Base-by-base conservation (phyloP, 768 basidiomycete species). In the Lactifluus hygrophoroides region DNA sequence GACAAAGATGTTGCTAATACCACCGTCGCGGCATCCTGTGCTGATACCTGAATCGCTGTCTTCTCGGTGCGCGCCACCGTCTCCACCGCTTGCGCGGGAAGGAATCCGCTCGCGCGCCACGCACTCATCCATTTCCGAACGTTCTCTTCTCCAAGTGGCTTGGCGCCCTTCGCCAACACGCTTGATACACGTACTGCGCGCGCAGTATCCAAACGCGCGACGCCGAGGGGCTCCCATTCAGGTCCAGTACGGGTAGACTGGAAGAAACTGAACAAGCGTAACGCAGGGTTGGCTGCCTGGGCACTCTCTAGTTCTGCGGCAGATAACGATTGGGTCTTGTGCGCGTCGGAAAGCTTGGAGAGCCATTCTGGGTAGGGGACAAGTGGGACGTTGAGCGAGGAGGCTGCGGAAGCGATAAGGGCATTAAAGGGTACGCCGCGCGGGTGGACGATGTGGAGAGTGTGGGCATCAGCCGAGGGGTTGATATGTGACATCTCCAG, bases 291-390 rank as follows among this genome's bases (percentile, higher is more conserved):
- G 19, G 21, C 34, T 21, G n/a, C 40, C 30, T 63, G 61, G 23
- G 54, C 61, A 16, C n/a, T 42, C 44, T 62, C 61, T 21, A 62
- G 53, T 34, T 49, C 47, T 2, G 59, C 21, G 7, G 43, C 40
- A 30, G 60, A 52, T 47, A 53, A n/a, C 19, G 55, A 30, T 32
- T 46, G 45, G 17, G 52, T 42, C 28, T 59, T 56, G 50, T 54
- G 47, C 17, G 43, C 58, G 13, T 44, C 25, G 6, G 64, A 56
- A 48, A 69, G 67, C 14, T 34, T 58, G 13, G 27, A 45, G 25
- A 69, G 35, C 69, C 69, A 69, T 25, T 64, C 53, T 5, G 51
- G 11, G 44, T 59, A 69, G 0, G 69, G 63, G 7, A 70, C 66
- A 13, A 68, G 57, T 9, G 66, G 64, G 23, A 70, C 57, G 21